phyloP scores from a whole-genome alignment of 1,139 yeast genomes.

The Ogataea hybrid region DNA sequence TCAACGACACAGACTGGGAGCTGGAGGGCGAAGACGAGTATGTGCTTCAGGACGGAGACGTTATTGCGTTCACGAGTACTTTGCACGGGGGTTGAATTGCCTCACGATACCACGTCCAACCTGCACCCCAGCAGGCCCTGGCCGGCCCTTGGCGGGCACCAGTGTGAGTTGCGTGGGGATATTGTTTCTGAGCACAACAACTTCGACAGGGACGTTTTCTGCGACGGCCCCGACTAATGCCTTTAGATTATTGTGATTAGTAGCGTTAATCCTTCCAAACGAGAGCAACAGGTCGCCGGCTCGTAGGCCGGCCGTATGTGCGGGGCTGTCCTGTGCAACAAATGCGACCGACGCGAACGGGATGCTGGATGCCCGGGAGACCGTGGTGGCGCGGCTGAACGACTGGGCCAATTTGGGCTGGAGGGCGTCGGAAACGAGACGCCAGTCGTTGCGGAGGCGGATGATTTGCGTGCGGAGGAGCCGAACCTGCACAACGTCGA shows the following conservation, averaged over 20 bases:
- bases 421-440: constrained; percentile 45
- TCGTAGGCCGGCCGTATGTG: constrained; percentile 37
- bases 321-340: constrained; percentile 48
- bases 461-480: constrained; percentile 63
- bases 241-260: constrained; percentile 41
- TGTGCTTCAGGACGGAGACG: constrained; percentile 70
- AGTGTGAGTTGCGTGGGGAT: constrained; percentile 33
- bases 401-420: constrained; percentile 41
- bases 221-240: constrained; percentile 32
- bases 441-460: constrained; percentile 67
- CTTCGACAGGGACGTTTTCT: constrained; percentile 15
- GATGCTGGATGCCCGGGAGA: constrained; percentile 19
- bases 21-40: constrained; percentile 86
- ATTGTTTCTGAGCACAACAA: constrained; percentile 38
- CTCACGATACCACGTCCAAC: constrained; percentile 11
- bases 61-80: constrained; percentile 85
- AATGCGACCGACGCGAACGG: constrained; percentile 62
- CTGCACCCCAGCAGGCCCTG: constrained; percentile 74
- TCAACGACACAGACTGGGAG: constrained; percentile 98
- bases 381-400: constrained; percentile 8
- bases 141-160: constrained; percentile 61
- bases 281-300: constrained; percentile 38
- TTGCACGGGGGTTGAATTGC: constrained; percentile 72
- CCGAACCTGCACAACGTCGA: constrained; percentile 69
- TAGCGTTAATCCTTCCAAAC: constrained; percentile 43